Conservation (phyloP, 73 alveolate genomes). For the Paramecium tetraurelia region DNA sequence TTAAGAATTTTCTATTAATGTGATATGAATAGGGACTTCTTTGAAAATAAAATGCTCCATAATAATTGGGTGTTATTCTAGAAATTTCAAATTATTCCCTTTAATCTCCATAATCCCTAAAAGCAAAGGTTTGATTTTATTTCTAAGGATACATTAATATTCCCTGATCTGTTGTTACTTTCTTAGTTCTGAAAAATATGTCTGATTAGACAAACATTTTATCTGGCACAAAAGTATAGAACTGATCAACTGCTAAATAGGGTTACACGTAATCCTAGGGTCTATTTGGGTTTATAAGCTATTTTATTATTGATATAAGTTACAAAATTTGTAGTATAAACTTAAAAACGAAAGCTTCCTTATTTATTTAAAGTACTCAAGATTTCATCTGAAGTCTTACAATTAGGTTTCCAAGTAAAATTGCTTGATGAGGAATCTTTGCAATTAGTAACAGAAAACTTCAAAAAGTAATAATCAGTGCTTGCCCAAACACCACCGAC, state of each 20-base stretch:
- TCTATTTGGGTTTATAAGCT: slow-evolving; percentile 1
- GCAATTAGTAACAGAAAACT: slow-evolving; percentile 14
- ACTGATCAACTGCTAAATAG: neutral
- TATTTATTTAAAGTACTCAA: neutral
- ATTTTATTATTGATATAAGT: neutral
- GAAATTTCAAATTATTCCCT: slow-evolving; percentile 17
- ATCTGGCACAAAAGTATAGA: slow-evolving; percentile 27
- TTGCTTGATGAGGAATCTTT: neutral
- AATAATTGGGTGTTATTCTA: neutral
- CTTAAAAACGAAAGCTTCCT: slow-evolving; percentile 22
- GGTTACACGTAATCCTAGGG: neutral
- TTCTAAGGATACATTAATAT: neutral
- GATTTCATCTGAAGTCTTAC: neutral
- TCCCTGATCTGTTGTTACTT: slow-evolving; percentile 13
- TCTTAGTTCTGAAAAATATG: neutral
- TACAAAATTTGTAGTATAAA: slow-evolving; percentile 12
- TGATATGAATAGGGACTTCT: neutral
- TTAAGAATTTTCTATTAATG: neutral
- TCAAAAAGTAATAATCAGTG: neutral
- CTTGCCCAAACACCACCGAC: slow-evolving; percentile 15
- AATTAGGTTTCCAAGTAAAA: slow-evolving; percentile 5
- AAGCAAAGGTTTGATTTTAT: neutral
- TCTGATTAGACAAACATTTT: slow-evolving; percentile 15
- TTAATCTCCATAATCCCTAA: slow-evolving; percentile 4
- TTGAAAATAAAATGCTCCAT: slow-evolving; percentile 31